Conservation (phyloP, 2,329 filamentous ascomycete genomes). For the Penicillium janthinellum region DNA sequence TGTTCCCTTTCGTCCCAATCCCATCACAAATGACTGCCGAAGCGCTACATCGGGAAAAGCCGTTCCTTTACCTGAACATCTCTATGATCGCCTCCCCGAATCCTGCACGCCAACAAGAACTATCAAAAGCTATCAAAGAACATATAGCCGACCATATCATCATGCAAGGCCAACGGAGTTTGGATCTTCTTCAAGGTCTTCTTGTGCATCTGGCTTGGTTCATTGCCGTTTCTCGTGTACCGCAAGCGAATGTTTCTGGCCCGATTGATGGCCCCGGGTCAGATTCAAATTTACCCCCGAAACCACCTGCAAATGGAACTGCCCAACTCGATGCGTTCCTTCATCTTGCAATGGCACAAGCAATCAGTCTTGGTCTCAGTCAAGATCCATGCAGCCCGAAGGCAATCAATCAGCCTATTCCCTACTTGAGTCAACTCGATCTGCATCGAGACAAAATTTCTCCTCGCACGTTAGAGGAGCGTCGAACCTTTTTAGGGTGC, state of each 20-base stretch:
- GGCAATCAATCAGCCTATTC: conserved; percentile 12
- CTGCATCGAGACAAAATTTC: conserved; percentile 26
- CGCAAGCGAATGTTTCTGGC: not conserved
- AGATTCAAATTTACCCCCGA: not conserved
- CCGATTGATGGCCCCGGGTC: not conserved
- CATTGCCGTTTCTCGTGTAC: conserved; percentile 15
- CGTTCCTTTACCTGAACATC: conserved; percentile 27
- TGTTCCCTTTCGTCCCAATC: conserved; percentile 33
- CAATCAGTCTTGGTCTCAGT: conserved; percentile 52
- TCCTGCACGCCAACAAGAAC: conserved; percentile 14
- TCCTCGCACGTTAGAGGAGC: conserved; percentile 54
- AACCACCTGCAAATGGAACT: not conserved
- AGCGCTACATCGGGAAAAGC: conserved; percentile 24
- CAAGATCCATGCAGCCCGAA: conserved; percentile 10
- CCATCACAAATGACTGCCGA: conserved; percentile 15
- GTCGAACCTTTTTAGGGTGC: conserved; percentile 54
- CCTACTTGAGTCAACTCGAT: conserved; percentile 13
- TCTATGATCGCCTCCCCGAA: conserved; percentile 23
- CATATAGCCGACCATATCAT: conserved; percentile 49
- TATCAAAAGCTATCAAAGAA: conserved; percentile 14
- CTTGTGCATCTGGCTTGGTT: conserved; percentile 53
- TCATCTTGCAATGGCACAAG: conserved; percentile 51
- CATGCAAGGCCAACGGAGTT: conserved; percentile 43
- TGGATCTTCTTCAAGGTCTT: conserved; percentile 53
- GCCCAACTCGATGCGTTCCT: conserved; percentile 55